Base-by-base conservation (phyloP, 768 basidiomycete genomes). In the Sarcodon aspratus region DNA sequence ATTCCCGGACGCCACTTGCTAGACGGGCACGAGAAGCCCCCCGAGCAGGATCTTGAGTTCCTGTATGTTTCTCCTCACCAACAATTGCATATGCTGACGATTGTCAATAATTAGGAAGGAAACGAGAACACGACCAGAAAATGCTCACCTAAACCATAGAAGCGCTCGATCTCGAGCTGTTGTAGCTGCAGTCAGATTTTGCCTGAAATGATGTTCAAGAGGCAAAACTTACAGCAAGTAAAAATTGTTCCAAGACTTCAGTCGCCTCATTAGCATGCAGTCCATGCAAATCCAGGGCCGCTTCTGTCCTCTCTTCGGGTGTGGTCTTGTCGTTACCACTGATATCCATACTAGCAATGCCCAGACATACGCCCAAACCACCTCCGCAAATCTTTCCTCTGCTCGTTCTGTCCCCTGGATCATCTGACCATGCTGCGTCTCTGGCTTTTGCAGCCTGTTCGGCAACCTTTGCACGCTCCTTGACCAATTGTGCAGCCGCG, bases 11-110 rank as follows among this genome's bases (percentile, higher is more conserved):
- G 9, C 87, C 89, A 1, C 87, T 78, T 10, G 88, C 87, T 6
- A 97, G 73, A 9, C 94, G 82, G 18, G 79, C 76, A 47, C 88
- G 81, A 7, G 89, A 89, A 3, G 89, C 80, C 27, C 91, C 91
- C 36, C 92, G 76, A 10, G 71, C 78, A 3, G 76, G 68, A 58
- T 94, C 91, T 59, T 94, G 90, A n/a, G 82, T 85, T 2, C 88
- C 94, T 0, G 89, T 91, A 63, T 97, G 95, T 64, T 93, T 95
- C 64, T 95, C 90, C 67, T 97, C 92, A 15, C 96, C 95, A 6
- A 98, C 89, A 40, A 99, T 74, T 15, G 90, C 68, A 61, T 86
- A 99, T 6, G 88, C 92, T 86, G 55, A 35, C 17, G 45, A 55
- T 31, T 27, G 32, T 42, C 15, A 15, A 48, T 6, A 7, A 15